phyloP scores from a whole-genome alignment of 2,329 filamentous ascomycete species.

The Penicillium janthinellum region DNA sequence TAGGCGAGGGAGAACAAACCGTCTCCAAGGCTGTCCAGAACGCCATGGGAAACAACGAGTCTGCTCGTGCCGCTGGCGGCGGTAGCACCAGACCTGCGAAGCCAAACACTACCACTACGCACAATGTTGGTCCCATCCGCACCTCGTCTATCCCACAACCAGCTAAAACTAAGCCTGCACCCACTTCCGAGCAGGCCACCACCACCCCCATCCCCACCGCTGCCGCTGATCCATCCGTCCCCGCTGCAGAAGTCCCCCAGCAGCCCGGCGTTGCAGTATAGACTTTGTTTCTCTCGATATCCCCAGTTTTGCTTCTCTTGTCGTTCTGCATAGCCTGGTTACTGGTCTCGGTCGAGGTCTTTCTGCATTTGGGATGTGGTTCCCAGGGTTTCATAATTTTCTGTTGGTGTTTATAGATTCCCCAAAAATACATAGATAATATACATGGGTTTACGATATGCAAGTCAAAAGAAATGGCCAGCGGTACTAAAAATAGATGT shows the following conservation, averaged over 20 bases:
- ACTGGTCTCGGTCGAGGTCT: constrained; percentile 9
- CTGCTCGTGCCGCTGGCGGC: constrained; percentile 40
- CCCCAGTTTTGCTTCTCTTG: not conserved
- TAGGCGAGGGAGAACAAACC: constrained; percentile 16
- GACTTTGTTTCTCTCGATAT: not conserved
- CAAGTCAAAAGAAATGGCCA: not conserved
- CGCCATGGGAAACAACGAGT: constrained; percentile 38
- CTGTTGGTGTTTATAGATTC: constrained; percentile 16
- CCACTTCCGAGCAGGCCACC: constrained; percentile 18
- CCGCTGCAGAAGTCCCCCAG: constrained; percentile 24
- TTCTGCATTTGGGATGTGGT: constrained; percentile 16
- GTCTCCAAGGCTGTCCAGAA: constrained; percentile 36
- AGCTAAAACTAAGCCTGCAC: constrained; percentile 25
- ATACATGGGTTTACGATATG: not conserved
- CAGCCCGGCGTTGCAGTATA: constrained; percentile 28
- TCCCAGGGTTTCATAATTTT: not conserved
- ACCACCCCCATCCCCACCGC: constrained; percentile 4
- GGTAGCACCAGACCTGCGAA: constrained; percentile 28
- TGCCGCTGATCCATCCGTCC: constrained; percentile 25
- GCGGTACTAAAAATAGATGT: constrained; percentile 6
- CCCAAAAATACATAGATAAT: constrained; percentile 18
- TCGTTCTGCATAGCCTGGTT: constrained; percentile 28
- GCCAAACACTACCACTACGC: constrained; percentile 21
- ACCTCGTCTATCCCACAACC: constrained; percentile 35
- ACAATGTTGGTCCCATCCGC: constrained; percentile 37